phyloP scores from a whole-genome alignment of 208 protist genomes.

The Naegleria fowleri region DNA sequence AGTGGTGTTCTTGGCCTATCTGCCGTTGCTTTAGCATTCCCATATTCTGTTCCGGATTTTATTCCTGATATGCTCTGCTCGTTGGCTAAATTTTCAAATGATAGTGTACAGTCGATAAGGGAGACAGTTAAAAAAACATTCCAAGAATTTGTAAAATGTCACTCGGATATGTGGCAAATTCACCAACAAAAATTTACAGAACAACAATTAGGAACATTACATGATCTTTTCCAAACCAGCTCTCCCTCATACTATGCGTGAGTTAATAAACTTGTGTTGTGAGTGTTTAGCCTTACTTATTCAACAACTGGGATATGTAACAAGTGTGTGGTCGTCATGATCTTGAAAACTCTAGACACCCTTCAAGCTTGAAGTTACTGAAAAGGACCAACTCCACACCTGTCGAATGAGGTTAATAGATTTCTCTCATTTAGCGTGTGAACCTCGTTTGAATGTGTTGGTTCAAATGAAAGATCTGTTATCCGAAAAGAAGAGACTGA shows the following conservation, averaged over 20 bases:
- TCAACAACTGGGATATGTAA: too few species aligned
- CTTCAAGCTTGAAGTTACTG: too few species aligned
- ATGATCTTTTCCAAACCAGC: neutral
- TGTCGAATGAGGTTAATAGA: too few species aligned
- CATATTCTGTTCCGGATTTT: constrained; percentile 24
- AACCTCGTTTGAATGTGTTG: too few species aligned
- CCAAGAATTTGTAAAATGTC: neutral
- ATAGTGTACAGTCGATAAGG: neutral
- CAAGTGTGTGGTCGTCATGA: too few species aligned
- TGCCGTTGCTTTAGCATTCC: constrained; percentile 11
- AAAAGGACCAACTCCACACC: too few species aligned
- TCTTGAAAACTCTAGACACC: too few species aligned
- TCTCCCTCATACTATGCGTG: constrained; percentile 29
- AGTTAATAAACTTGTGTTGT: neutral
- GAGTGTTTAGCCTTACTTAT: too few species aligned
- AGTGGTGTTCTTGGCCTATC: constrained; percentile 6
- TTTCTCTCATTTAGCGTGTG: too few species aligned
- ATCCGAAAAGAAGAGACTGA: too few species aligned
- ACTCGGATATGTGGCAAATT: constrained; percentile 21
- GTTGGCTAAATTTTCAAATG: neutral
- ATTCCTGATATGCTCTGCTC: neutral
- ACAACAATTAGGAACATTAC: neutral
- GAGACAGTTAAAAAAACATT: constrained; percentile 1
- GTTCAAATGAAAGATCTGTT: too few species aligned
- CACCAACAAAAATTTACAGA: neutral